A percentile compares a stretch with the other conserved stretches of the same genome.
phyloP scores from a whole-genome alignment of 148 eudicot species.

The Tetragonia tetragonoides region DNA sequence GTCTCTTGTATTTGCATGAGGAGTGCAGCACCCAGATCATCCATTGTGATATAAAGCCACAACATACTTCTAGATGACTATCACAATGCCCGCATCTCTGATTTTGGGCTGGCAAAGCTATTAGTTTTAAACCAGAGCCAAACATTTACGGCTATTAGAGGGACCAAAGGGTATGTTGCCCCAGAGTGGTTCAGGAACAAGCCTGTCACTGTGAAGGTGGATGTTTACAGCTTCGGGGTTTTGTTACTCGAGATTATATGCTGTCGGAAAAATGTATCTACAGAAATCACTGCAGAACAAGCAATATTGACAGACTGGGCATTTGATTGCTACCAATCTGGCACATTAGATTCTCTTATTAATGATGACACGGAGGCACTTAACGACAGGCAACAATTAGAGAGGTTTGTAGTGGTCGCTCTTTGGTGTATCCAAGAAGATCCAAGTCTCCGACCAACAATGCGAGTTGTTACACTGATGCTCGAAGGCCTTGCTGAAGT shows the following conservation, averaged over 20 bases:
- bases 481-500: constrained; percentile 38
- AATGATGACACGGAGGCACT: constrained; percentile 19
- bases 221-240: constrained; percentile 58
- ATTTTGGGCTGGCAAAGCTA: constrained; percentile 64
- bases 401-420: constrained; percentile 29
- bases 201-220: constrained; percentile 49
- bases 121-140: constrained; percentile 46
- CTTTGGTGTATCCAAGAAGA: constrained; percentile 49
- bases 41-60: constrained; percentile 74
- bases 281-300: constrained; percentile 12
- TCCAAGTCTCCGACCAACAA: constrained; percentile 43
- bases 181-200: constrained; percentile 72
- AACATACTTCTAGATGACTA: constrained; percentile 53
- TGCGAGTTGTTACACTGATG: constrained; percentile 36
- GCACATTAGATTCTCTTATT: constrained; percentile 11
- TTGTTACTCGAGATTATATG: constrained; percentile 47
- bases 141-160: constrained; percentile 51
- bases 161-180: constrained; percentile 77
- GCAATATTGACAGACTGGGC: constrained; percentile 43
- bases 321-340: constrained; percentile 37
- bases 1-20: constrained; percentile 49
- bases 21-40: constrained; percentile 63
- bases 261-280: constrained; percentile 26
- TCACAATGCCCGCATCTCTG: constrained; percentile 47
- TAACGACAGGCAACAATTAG: not conserved